Base-by-base conservation (phyloP, 768 basidiomycete genomes). In the Symmetrospora coprosmae region DNA sequence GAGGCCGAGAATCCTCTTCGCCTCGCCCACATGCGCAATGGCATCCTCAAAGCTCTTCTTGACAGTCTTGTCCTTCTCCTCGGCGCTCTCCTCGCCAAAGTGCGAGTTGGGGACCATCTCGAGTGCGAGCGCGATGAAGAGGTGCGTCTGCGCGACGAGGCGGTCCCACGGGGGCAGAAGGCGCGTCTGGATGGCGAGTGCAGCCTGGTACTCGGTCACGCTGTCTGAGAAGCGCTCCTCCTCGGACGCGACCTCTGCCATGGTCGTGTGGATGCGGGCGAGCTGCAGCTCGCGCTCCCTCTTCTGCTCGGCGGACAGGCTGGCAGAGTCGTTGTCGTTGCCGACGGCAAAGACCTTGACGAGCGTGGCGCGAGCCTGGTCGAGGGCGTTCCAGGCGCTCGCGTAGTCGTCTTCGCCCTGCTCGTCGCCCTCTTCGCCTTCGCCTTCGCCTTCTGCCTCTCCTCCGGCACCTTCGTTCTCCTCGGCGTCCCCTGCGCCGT, bases 231-330 rank as follows among this genome's bases (percentile, higher is more conserved):
- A 69, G 81, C 61, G 59, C 90, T 92, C 92, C 33, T 89, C 92
- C 74, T 99, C 94, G 60, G 92, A 75, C 21, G 88, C 91, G n/a
- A 99, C 86, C 70, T 97, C 94, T 0, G 92, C 94, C 6, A 99
- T 78, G 7, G 85, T 76, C 60, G 91, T 82, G 71, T 85, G 91
- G 1, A 85, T 86, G 64, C 96, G 90, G 2, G 92, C 92, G 50
- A 92, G 77, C 74, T 86, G 87, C 52, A 92, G 78, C 69, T 79
- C 82, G 34, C 80, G 72, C 16, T 39, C 52, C 38, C 28, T 45
- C 14, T 53, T 61, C 43, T 67, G 66, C 21, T 69, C 67, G n/a
- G n/a, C 49, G 9, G 17, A 23, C 21, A 11, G n/a, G 55, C 65
- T 30, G 50, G 64, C 31, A 1, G 16, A 16, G 8, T 52, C 58